Percentiles rank a stretch among this genome's conserved stretches.
phyloP scores from a whole-genome alignment of 371 early-diverging fungal species.

The Mucor indicus region DNA sequence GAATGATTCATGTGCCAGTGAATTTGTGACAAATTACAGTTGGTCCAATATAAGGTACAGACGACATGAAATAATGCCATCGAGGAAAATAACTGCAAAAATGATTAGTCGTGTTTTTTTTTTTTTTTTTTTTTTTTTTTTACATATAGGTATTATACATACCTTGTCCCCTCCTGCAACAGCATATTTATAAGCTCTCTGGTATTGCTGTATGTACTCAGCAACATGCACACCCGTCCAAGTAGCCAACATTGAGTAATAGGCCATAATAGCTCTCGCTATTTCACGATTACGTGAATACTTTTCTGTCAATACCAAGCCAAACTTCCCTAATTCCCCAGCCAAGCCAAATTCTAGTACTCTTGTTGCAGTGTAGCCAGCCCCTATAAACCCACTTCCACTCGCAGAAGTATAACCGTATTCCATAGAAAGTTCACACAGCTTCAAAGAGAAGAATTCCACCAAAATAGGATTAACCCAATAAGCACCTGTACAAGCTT shows the following conservation, averaged over 20 bases:
- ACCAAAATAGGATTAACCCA: constrained; percentile 36
- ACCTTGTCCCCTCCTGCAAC: constrained; percentile 41
- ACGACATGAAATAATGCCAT: constrained; percentile 37
- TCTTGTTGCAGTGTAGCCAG: constrained; percentile 34
- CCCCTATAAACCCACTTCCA: constrained; percentile 40
- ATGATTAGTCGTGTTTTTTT: background rate
- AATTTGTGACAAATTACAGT: constrained; percentile 30
- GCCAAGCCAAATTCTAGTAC: constrained; percentile 30
- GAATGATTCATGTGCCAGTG: constrained; percentile 26
- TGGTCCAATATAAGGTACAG: constrained; percentile 29
- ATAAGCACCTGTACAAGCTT: constrained; percentile 41
- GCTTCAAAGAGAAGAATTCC: constrained; percentile 30
- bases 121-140: background rate
- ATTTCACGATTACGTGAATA: constrained; percentile 40
- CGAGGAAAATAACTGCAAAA: constrained; percentile 26
- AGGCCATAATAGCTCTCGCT: constrained; percentile 30
- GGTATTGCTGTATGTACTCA: constrained; percentile 32
- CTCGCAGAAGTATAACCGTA: constrained; percentile 33
- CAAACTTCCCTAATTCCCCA: constrained; percentile 34
- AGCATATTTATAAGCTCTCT: constrained; percentile 38
- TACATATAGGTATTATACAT: no score
- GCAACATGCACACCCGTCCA: constrained; percentile 35
- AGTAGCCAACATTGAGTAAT: constrained; percentile 31
- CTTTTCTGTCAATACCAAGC: constrained; percentile 31
- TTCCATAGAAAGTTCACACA: constrained; percentile 34